Evolutionary conservation across 208 protist genomes (phyloP), one percentile per base, ranked within the genome.

Genomic region (Crithidia bombi): DNA sequence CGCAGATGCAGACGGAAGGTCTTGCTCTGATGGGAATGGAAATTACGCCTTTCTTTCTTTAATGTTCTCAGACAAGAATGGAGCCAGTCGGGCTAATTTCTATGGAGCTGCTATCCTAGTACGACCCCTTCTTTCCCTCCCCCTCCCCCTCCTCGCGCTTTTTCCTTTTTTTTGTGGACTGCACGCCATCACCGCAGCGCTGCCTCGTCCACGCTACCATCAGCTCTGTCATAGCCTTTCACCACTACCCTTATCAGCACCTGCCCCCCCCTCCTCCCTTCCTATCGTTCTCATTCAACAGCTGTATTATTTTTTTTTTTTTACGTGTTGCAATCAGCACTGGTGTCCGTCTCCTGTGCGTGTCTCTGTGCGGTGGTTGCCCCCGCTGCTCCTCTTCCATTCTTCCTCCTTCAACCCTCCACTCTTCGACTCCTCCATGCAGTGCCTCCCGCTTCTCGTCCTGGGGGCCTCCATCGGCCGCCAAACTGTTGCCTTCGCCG

Each of bases 401-500:
- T 65, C 19, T 36, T 25, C 28, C 38, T 70, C 10, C 30, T 32
- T 49, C 19, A 15, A 44, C 3, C 19, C 7, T 33, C 5, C 36
- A 41, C 12, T 41, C 6, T 12, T 41, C 36, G 12, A 41, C 36
- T 15, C 36, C n/a, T n/a, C 6, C 36, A 58, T 70, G 73, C 65
- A 78, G 65, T 71, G 43, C 49, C 15, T 88, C 26, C 61, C 73
- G 9, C 36, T 85, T 26, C 46, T 91, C 14, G 62, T 69, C 10
- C 49, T 73, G 0, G 79, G 76, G 5, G 75, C 50, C 5, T 65
- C 66, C 7, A 63, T 85, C 23, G 76, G 43, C n/a, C 49, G 55
- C 30, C 82, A 85, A 41, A 47, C 73, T 28, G 76, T 72, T 25
- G 71, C 79, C 28, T 90, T 95, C 54, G 75, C 79, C 7, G 78